Conservation (phyloP, 805 yeast species). For the Wickerhamiella siamensis region DNA sequence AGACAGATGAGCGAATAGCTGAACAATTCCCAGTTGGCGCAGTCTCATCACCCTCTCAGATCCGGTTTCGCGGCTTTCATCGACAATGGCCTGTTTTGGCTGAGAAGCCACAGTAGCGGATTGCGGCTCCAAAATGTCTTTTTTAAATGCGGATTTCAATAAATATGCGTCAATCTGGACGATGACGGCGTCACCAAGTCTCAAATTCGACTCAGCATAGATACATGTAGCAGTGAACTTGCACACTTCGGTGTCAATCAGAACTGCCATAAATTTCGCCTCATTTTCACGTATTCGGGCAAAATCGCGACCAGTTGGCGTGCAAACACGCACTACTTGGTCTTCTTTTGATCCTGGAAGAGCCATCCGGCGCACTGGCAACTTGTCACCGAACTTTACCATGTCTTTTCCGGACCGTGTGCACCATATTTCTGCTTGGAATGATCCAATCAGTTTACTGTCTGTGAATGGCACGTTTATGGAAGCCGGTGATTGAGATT, state of each 20-base stretch:
- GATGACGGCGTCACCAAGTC: slow-evolving; percentile 64
- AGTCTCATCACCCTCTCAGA: slow-evolving; percentile 38
- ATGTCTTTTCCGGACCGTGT: slow-evolving; percentile 24
- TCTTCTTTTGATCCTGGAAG: slow-evolving; percentile 12
- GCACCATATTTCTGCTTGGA: slow-evolving; percentile 27
- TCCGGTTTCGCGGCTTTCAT: slow-evolving; percentile 34
- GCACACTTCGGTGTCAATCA: slow-evolving; percentile 42
- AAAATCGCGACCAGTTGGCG: slow-evolving; percentile 36
- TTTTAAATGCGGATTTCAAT: slow-evolving; percentile 27
- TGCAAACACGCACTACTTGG: slow-evolving; percentile 23
- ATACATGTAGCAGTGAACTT: slow-evolving; percentile 43
- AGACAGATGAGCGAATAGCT: slow-evolving; percentile 38
- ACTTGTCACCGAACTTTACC: slow-evolving; percentile 22
- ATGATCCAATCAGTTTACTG: slow-evolving; percentile 9
- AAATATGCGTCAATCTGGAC: slow-evolving; percentile 57
- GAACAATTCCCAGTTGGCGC: slow-evolving; percentile 41
- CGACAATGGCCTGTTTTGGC: slow-evolving; percentile 13
- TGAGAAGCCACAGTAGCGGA: slow-evolving; percentile 1
- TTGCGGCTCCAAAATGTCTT: slow-evolving; percentile 17
- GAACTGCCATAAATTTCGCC: slow-evolving; percentile 51
- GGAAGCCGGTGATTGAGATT: not conserved
- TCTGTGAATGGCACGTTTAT: not conserved
- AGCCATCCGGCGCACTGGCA: slow-evolving; percentile 18
- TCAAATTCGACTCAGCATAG: slow-evolving; percentile 41
- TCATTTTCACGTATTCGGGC: slow-evolving; percentile 64